Evolutionary conservation across 2,329 filamentous ascomycete genomes (phyloP), one percentile per base, ranked within the genome.

Genomic region (Ophiostoma australiae): DNA sequence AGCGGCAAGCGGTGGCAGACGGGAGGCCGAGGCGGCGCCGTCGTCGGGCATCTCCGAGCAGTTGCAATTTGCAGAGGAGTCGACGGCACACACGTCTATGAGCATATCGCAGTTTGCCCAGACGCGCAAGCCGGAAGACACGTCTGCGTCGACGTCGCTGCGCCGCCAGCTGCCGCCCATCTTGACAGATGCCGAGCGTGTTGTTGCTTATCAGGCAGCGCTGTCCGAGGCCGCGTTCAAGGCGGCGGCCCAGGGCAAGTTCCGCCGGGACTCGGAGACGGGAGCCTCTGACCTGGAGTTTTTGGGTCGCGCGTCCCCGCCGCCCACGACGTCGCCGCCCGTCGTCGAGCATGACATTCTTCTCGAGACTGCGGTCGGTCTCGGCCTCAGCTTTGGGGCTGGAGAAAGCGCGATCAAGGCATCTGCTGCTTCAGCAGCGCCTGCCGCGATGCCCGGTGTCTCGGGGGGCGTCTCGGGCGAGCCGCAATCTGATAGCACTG

Each of bases 201-300:
- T 75, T 4, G 80, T 82, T 71, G 88, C 88, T 61, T 94, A 97
- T 76, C 93, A 97, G 77, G 90, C 90, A 69, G 93, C 93, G 0
- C 84, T 98, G 4, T 93, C 92, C 1, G 90, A 91, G 67, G 94
- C 93, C 7, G 91, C 93, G 11, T 89, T 90, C 73, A 85, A 90
- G 77, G 93, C 93, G 6, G 90, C 89, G 31, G 88, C 88, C 0
- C 90, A 89, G 52, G 92, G 92, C 2, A 90, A 91, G 71, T 94
- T 97, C 75, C 83, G 87, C 20, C 85, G 92, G 17, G 84, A 86
- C 70, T 82, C 82, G 0, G 84, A 83, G 17, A 82, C 84, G 10
- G 75, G 80, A 7, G 66, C 23, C 3, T 67, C 66, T 41, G 39
- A 41, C 13, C 13, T 15, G 11, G 66, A 67, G 13, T 31, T 23